Base-by-base conservation (phyloP, 495 filamentous ascomycete species). In the Aspergillus egyptiacus region DNA sequence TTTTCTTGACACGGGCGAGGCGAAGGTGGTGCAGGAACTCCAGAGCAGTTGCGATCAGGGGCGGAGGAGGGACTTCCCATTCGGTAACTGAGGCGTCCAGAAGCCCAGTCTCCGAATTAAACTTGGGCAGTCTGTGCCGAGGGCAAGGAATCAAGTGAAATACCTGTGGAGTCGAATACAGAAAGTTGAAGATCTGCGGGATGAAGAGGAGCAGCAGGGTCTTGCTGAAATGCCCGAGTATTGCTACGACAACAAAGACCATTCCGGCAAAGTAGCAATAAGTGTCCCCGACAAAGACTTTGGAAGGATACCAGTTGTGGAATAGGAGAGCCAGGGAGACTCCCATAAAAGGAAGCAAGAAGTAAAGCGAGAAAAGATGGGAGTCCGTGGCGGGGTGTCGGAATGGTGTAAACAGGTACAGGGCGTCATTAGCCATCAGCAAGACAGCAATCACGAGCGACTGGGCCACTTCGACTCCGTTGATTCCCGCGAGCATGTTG, bases 231-330 rank as follows among this genome's bases (percentile, higher is more conserved):
- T 99, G 93, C 1, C 93, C 93, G 18, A 96, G 73, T 50, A 99
- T 96, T 38, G 88, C 89, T 50, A 97, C 93, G 45, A 96, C 90
- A 14, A 90, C 94, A 59, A 99, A 97, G 9, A 96, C 88, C 91
- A 97, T 99, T 48, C 93, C 93, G 0, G 93, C 91, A 58, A 99
- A 95, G 66, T 99, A 99, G 75, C 93, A 99, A 72, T 97, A 99
- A 14, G 93, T 99, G 62, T 99, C 93, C 19, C 93, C 93, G 1
- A 96, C 91, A 59, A 99, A 99, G 1, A 96, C 94, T 46, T 81
- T 82, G 11, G 91, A 87, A 1, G 93, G 93, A 63, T 91, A 99
- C 88, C 90, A 95, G 60, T 99, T 99, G 69, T 99, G 90, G 63
- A 65, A 80, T 55, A 89, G 77, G 19, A 99, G 78, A 1, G 93